Evolutionary conservation across 2,329 filamentous ascomycete genomes (phyloP).

Genomic region (Fusarium floridanum): DNA sequence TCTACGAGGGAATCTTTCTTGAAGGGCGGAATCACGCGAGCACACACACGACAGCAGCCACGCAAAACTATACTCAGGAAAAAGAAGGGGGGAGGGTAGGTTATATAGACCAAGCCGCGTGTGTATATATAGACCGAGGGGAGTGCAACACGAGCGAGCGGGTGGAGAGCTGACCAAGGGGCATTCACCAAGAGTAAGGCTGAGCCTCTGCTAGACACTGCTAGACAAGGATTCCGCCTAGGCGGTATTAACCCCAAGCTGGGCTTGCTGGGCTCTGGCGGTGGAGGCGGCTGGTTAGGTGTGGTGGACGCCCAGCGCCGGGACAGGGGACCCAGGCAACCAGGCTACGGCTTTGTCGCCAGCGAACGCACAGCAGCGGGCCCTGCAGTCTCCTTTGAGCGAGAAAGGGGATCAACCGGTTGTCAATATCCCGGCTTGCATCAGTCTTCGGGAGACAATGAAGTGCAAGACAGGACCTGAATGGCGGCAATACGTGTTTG

Average conservation of each 20-base stretch:
- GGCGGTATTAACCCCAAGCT: constrained; percentile 31
- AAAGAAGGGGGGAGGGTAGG: constrained; percentile 33
- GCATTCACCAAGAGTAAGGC: constrained; percentile 44
- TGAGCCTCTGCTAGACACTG: constrained; percentile 42
- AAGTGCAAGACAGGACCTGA: neutral
- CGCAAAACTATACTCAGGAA: constrained; percentile 33
- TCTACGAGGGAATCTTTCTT: constrained; percentile 35
- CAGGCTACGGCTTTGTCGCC: constrained; percentile 40
- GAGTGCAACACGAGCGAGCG: constrained; percentile 42
- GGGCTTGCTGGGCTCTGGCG: constrained; percentile 26
- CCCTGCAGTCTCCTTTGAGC: constrained; percentile 30
- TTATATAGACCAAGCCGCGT: constrained; percentile 44
- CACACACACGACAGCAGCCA: constrained; percentile 40
- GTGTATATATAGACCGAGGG: constrained; percentile 38
- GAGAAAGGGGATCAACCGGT: constrained; percentile 11
- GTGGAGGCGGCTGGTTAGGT: constrained; percentile 40
- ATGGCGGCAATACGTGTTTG: constrained; percentile 27
- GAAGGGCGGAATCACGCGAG: constrained; percentile 44
- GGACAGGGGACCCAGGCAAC: constrained; percentile 38
- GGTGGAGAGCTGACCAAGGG: constrained; percentile 30
- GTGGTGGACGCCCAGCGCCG: constrained; percentile 42
- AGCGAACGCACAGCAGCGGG: constrained; percentile 37
- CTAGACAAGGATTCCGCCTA: constrained; percentile 40
- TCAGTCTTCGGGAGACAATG: constrained; percentile 4
- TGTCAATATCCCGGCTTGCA: constrained; percentile 9